phyloP scores from a whole-genome alignment of 345 rosid species.

The Citrus inodora region DNA sequence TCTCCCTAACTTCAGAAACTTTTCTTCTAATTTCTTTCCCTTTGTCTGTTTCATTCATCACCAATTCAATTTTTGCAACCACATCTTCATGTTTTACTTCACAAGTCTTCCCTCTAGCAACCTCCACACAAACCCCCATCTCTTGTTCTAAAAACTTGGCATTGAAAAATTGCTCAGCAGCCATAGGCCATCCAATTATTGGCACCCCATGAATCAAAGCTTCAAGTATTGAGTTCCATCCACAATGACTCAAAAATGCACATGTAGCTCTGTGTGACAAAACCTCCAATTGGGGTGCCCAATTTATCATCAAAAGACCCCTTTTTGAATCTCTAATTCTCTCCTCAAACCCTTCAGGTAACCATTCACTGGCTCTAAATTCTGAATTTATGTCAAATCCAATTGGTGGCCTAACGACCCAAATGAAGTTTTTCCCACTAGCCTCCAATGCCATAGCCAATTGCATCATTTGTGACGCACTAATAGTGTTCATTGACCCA shows the following conservation, averaged over 20 bases:
- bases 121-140: conserved; percentile 27
- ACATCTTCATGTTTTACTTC: conserved; percentile 34
- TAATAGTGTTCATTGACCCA: conserved; percentile 27
- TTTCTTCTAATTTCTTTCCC: conserved; percentile 46
- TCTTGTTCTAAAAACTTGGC: conserved; percentile 24
- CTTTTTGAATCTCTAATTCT: conserved; percentile 16
- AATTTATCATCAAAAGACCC: background rate
- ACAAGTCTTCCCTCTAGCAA: conserved; percentile 23
- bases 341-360: conserved; percentile 32
- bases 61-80: conserved; percentile 42
- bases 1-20: conserved; percentile 33
- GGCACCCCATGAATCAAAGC: conserved; percentile 28
- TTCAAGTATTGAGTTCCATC: conserved; percentile 41
- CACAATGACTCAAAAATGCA: conserved; percentile 36
- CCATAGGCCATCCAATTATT: conserved; percentile 29
- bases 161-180: conserved; percentile 30
- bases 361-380: conserved; percentile 25
- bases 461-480: conserved; percentile 28
- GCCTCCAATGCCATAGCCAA: conserved; percentile 22
- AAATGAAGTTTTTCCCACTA: conserved; percentile 16
- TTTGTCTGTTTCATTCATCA: conserved; percentile 42
- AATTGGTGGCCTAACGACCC: conserved; percentile 33
- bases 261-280: conserved; percentile 22
- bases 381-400: conserved; percentile 31
- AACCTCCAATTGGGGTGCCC: conserved; percentile 37